Evolutionary conservation across 2,329 filamentous ascomycete genomes (phyloP).

Genomic region (Aspergillus floridensis): DNA sequence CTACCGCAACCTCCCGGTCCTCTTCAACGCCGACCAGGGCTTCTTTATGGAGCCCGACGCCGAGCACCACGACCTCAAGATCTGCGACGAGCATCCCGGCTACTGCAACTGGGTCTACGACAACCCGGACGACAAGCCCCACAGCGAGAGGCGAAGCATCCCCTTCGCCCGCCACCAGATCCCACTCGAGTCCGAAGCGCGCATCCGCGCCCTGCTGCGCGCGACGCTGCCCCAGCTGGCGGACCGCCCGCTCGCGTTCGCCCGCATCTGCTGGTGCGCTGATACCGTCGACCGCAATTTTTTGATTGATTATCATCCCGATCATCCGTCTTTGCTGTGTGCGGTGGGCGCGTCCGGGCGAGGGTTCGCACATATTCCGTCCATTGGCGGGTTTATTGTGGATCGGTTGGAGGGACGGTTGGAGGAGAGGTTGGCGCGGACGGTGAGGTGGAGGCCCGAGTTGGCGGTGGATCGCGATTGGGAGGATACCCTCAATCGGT

Average conservation of each 20-base stretch:
- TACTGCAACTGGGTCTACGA: slow-evolving; percentile 50
- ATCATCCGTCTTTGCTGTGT: slow-evolving; percentile 42
- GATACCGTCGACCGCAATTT: slow-evolving; percentile 56
- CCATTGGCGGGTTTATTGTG: slow-evolving; percentile 50
- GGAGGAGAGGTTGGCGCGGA: slow-evolving; percentile 40
- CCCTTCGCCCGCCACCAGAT: slow-evolving; percentile 46
- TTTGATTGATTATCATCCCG: slow-evolving; percentile 52
- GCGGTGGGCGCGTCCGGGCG: slow-evolving; percentile 30
- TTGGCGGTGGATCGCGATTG: slow-evolving; percentile 46
- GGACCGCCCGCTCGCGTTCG: slow-evolving; percentile 50
- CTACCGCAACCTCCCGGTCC: slow-evolving; percentile 51
- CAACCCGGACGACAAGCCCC: not conserved
- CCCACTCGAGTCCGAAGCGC: slow-evolving; percentile 47
- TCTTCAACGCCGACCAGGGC: slow-evolving; percentile 49
- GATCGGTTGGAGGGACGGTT: slow-evolving; percentile 47
- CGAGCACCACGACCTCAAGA: slow-evolving; percentile 39
- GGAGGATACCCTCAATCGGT: slow-evolving; percentile 48
- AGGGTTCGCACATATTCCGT: slow-evolving; percentile 47
- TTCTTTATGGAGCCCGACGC: slow-evolving; percentile 52
- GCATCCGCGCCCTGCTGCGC: slow-evolving; percentile 49
- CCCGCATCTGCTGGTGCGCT: slow-evolving; percentile 57
- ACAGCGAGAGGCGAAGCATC: slow-evolving; percentile 24
- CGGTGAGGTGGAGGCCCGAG: slow-evolving; percentile 53
- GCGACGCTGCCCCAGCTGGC: slow-evolving; percentile 55
- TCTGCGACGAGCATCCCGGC: slow-evolving; percentile 55